phyloP scores from a whole-genome alignment of 768 basidiomycete genomes.

The Boletellus ananiceps region DNA sequence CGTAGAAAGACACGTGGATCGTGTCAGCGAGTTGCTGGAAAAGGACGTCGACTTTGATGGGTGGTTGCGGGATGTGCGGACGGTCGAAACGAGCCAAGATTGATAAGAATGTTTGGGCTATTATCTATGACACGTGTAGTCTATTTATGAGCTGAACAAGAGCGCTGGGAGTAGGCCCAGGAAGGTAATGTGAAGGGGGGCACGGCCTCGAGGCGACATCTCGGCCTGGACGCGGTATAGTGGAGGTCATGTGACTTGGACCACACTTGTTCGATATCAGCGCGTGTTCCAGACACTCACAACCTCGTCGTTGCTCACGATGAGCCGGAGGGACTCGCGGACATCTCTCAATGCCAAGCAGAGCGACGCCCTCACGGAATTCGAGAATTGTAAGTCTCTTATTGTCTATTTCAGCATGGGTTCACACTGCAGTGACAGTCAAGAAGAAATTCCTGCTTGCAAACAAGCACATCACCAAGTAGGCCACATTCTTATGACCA shows the following conservation, averaged over 20 bases:
- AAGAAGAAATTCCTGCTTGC: slow-evolving; percentile 91
- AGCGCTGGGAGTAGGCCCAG: slow-evolving; percentile 10
- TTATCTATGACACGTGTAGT: slow-evolving; percentile 16
- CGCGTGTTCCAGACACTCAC: slow-evolving; percentile 27
- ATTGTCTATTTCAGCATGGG: not conserved
- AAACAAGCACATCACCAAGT: slow-evolving; percentile 92
- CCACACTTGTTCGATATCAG: slow-evolving; percentile 33
- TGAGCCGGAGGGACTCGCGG: slow-evolving; percentile 33
- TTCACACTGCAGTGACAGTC: slow-evolving; percentile 47
- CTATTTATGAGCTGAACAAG: slow-evolving; percentile 19
- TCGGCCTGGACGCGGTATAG: slow-evolving; percentile 17
- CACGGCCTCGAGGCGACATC: slow-evolving; percentile 25
- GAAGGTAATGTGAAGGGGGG: slow-evolving; percentile 27
- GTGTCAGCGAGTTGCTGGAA: slow-evolving; percentile 52
- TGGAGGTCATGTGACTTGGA: slow-evolving; percentile 25
- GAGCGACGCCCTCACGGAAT: slow-evolving; percentile 78
- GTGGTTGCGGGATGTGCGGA: slow-evolving; percentile 44
- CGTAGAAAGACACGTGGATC: slow-evolving; percentile 49
- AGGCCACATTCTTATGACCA: slow-evolving; percentile 20
- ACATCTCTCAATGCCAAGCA: slow-evolving; percentile 59
- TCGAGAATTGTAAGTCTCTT: slow-evolving; percentile 67
- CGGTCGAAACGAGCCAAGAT: slow-evolving; percentile 26
- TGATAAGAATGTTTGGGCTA: slow-evolving; percentile 6
- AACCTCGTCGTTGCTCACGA: slow-evolving; percentile 20
- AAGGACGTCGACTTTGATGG: slow-evolving; percentile 54